Conservation (phyloP, 2,329 filamentous ascomycete species). For the Botrytis tulipae region DNA sequence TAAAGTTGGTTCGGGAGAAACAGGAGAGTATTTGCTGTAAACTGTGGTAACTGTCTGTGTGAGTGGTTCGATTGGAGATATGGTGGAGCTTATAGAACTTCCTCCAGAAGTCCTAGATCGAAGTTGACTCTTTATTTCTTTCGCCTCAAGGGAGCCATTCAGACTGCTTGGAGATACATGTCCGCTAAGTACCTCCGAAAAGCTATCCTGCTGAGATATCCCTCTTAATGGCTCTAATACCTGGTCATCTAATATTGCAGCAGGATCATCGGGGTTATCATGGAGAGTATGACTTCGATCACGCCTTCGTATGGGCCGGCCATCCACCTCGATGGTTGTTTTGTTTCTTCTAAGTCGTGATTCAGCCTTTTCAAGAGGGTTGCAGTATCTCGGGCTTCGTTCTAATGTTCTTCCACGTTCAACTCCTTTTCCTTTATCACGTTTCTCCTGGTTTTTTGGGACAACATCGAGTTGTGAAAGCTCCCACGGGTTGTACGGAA, state of each 20-base stretch:
- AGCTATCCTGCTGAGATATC: constrained; percentile 27
- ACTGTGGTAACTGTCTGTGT: constrained; percentile 20
- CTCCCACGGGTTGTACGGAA: constrained; percentile 5
- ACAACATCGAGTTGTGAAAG: not conserved
- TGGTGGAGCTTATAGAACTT: constrained; percentile 6
- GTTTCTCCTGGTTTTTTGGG: not conserved
- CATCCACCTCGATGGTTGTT: constrained; percentile 33
- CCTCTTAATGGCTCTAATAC: constrained; percentile 36
- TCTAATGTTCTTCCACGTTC: constrained; percentile 32
- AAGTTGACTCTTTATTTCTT: constrained; percentile 3
- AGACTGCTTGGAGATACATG: constrained; percentile 2
- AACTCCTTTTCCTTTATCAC: constrained; percentile 25
- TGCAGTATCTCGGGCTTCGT: constrained; percentile 25
- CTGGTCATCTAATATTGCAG: constrained; percentile 35
- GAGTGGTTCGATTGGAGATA: constrained; percentile 12
- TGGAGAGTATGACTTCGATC: constrained; percentile 36
- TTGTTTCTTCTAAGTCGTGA: constrained; percentile 29
- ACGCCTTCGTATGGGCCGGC: constrained; percentile 28
- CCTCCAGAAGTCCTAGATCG: not conserved
- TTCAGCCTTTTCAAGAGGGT: constrained; percentile 34
- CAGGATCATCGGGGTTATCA: constrained; percentile 33
- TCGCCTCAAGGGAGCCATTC: not conserved
- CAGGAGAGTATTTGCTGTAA: constrained; percentile 23
- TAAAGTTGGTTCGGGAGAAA: constrained; percentile 24
- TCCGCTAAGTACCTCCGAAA: constrained; percentile 32